Percentiles rank a stretch among this genome's conserved stretches.
These are phyloP conservation scores for Phytophthora quininea DNA, from an alignment of 352 stramenopile species.

Conservation along the genomic window DNA sequence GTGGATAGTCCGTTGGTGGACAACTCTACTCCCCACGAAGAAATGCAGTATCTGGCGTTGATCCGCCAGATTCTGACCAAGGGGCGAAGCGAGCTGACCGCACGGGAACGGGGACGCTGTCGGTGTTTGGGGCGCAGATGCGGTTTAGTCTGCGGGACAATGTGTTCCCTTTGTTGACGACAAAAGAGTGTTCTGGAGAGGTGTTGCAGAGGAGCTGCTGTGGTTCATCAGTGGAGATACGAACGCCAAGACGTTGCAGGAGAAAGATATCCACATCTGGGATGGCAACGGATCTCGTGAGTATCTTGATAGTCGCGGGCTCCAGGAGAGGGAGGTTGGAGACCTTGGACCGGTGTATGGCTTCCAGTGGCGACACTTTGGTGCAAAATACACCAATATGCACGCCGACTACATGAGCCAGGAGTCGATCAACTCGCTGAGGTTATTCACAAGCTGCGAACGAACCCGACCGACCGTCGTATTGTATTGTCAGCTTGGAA, in stretches of 20 bases:
- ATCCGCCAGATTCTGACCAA: slow-evolving; percentile 97
- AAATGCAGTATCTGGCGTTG: slow-evolving; percentile 90
- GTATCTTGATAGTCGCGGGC: slow-evolving; percentile 92
- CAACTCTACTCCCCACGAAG: slow-evolving; percentile 48
- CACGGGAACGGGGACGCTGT: slow-evolving; percentile 98
- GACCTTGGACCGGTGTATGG: slow-evolving; percentile 97
- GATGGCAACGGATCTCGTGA: slow-evolving; percentile 98
- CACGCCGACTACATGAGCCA: slow-evolving; percentile 98
- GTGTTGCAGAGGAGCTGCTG: slow-evolving; percentile 98
- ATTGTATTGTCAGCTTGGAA: slow-evolving; percentile 99
- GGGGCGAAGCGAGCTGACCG: slow-evolving; percentile 95
- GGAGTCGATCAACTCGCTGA: slow-evolving; percentile 98
- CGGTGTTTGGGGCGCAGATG: slow-evolving; percentile 98
- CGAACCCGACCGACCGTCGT: slow-evolving; percentile 96
- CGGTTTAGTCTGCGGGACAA: slow-evolving; percentile 94
- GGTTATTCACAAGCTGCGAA: slow-evolving; percentile 98
- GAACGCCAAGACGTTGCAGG: slow-evolving; percentile 94
- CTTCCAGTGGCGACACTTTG: slow-evolving; percentile 99
- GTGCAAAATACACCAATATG: slow-evolving; percentile 98
- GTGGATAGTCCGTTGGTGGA: slow-evolving; percentile 18
- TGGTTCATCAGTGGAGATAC: slow-evolving; percentile 99
- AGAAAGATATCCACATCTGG: slow-evolving; percentile 99
- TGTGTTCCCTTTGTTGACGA: slow-evolving; percentile 98
- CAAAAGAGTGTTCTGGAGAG: slow-evolving; percentile 99
- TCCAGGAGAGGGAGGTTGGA: slow-evolving; percentile 94